Evolutionary conservation across 768 basidiomycete genomes (phyloP).

Genomic region (Xerocomellus amylosporus): DNA sequence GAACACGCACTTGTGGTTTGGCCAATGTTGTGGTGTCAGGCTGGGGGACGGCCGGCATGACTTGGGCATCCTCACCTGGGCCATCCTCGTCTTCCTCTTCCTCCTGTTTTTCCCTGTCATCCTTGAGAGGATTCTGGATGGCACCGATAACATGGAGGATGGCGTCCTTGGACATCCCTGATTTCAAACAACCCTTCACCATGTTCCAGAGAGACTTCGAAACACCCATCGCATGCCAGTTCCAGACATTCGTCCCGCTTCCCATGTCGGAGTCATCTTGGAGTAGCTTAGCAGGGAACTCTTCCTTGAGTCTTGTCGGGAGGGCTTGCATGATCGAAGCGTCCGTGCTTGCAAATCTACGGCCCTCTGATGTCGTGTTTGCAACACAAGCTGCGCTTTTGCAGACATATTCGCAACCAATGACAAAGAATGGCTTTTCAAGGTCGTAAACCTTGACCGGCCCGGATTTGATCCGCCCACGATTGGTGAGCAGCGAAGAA

Average conservation of each 20-base stretch:
- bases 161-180: conserved; percentile 59
- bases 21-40: conserved; percentile 24
- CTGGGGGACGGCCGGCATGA: conserved; percentile 20
- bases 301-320: conserved; percentile 64
- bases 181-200: conserved; percentile 55
- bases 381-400: conserved; percentile 47
- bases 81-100: conserved; percentile 35
- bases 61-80: conserved; percentile 30
- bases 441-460: conserved; percentile 81
- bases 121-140: conserved; percentile 45
- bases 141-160: conserved; percentile 57
- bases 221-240: conserved; percentile 74
- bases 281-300: conserved; percentile 66
- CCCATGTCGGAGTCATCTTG: conserved; percentile 58
- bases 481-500: conserved; percentile 55
- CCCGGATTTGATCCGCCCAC: conserved; percentile 69
- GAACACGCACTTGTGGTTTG: conserved; percentile 26
- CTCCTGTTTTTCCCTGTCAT: conserved; percentile 36
- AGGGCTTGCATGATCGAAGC: conserved; percentile 67
- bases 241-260: conserved; percentile 62
- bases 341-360: conserved; percentile 71
- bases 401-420: conserved; percentile 80
- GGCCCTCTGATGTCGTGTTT: conserved; percentile 47
- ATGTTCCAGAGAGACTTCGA: conserved; percentile 72
- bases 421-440: conserved; percentile 76